Percentiles rank a stretch among this genome's conserved stretches.
Evolutionary conservation across 106 monocot species (phyloP).

Genomic region (Platanthera zijinensis): DNA sequence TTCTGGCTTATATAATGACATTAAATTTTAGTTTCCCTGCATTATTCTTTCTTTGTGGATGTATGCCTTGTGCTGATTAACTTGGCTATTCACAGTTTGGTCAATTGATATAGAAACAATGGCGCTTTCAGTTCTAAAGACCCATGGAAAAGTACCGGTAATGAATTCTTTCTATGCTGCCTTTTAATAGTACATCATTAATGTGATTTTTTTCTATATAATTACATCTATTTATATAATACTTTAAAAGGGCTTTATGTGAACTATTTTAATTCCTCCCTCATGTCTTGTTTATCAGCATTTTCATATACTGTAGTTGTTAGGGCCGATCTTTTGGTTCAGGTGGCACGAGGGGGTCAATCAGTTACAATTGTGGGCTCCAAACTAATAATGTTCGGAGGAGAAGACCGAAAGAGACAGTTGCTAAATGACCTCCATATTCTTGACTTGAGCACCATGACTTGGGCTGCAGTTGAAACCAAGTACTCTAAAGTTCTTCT

Average conservation of each 20-base stretch:
- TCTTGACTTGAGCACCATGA: constrained; percentile 81
- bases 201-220: neutral
- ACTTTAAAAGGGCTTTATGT: neutral
- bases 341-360: constrained; percentile 79
- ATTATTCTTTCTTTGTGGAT: neutral
- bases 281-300: neutral
- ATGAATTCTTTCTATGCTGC: constrained; percentile 5
- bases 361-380: constrained; percentile 70
- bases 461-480: constrained; percentile 54
- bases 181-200: neutral
- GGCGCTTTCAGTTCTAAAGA: constrained; percentile 37
- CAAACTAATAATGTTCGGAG: constrained; percentile 79
- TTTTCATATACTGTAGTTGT: neutral
- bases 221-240: neutral
- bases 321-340: constrained; percentile 2
- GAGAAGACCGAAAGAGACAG: constrained; percentile 54
- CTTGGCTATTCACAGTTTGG: constrained; percentile 58
- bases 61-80: constrained; percentile 11
- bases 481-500: constrained; percentile 26
- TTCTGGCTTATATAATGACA: neutral
- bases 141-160: constrained; percentile 74
- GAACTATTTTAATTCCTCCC: neutral
- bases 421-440: constrained; percentile 78
- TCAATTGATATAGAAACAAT: constrained; percentile 53
- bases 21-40: neutral